These are phyloP conservation scores for Citrus hindsii DNA, from an alignment of 345 rosid species.

Conservation along the genomic window DNA sequence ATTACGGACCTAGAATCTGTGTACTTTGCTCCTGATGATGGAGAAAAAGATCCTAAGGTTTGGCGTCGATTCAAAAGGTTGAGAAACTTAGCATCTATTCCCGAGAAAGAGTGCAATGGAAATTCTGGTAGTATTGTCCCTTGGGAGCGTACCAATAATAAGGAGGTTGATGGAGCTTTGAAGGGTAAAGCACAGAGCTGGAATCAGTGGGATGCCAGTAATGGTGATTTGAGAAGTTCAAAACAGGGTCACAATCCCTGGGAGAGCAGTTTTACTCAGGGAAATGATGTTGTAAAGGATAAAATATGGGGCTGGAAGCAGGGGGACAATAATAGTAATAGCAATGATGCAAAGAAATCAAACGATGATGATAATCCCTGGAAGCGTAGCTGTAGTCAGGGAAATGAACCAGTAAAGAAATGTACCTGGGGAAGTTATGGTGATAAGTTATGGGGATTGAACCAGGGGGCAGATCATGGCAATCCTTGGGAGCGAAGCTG, in stretches of 20 bases:
- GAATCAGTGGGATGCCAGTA: conserved; percentile 26
- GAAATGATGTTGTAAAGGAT: conserved; percentile 26
- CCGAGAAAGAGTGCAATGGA: conserved; percentile 24
- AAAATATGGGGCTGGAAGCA: conserved; percentile 24
- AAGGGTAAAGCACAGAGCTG: conserved; percentile 23
- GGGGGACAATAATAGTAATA: background rate
- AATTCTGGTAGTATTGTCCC: conserved; percentile 29
- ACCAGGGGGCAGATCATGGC: background rate
- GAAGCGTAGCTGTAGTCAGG: conserved; percentile 14
- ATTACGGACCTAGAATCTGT: conserved; percentile 54
- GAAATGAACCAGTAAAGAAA: background rate
- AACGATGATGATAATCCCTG: conserved; percentile 12
- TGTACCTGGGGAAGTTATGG: conserved; percentile 14
- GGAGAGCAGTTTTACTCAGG: conserved; percentile 37
- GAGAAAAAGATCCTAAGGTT: conserved; percentile 19
- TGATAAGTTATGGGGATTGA: conserved; percentile 10
- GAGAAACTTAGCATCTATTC: conserved; percentile 10
- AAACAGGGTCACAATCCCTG: conserved; percentile 33
- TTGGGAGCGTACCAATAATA: conserved; percentile 30
- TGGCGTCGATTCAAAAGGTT: conserved; percentile 19
- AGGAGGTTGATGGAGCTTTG: conserved; percentile 15
- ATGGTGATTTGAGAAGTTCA: conserved; percentile 6
- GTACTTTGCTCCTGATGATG: conserved; percentile 45
- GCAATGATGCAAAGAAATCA: conserved; percentile 12
- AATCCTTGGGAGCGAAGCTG: conserved; percentile 15